Evolutionary conservation across 2,329 filamentous ascomycete genomes (phyloP).

Genomic region (Fusarium oxysporum): DNA sequence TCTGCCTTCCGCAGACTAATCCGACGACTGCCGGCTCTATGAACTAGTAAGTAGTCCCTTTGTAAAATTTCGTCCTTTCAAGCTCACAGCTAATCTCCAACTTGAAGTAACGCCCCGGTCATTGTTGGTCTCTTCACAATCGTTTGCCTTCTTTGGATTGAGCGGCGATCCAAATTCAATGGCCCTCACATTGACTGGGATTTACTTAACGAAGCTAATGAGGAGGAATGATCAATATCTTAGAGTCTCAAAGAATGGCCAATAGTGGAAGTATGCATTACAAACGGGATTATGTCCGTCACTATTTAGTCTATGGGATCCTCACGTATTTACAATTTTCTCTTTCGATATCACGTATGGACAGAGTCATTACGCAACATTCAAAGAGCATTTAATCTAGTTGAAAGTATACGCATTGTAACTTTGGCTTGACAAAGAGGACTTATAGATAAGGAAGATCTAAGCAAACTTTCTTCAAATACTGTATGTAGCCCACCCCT

Average conservation of each 20-base stretch:
- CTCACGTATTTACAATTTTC: fast-evolving
- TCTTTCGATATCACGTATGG: background rate
- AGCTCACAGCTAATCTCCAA: fast-evolving
- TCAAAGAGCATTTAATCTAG: fast-evolving
- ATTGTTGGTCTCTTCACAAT: background rate
- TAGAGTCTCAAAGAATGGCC: fast-evolving
- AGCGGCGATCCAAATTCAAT: background rate
- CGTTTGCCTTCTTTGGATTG: background rate
- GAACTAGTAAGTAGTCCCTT: background rate
- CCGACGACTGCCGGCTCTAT: background rate
- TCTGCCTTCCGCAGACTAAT: background rate
- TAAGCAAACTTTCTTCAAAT: background rate
- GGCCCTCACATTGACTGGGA: background rate
- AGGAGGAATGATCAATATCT: background rate
- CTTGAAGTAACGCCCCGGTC: background rate
- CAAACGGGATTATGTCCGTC: fast-evolving
- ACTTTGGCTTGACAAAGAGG: too few species aligned
- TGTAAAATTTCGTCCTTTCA: too few species aligned
- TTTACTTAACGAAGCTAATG: background rate
- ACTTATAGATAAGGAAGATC: too few species aligned
- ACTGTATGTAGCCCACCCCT: fast-evolving
- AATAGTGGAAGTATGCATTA: fast-evolving
- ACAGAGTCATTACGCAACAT: fast-evolving
- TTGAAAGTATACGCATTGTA: background rate
- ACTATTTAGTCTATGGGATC: too few species aligned